These are phyloP conservation scores for Elsinoe batatas DNA, from an alignment of 2,329 filamentous ascomycete genomes.

Conservation along the genomic window DNA sequence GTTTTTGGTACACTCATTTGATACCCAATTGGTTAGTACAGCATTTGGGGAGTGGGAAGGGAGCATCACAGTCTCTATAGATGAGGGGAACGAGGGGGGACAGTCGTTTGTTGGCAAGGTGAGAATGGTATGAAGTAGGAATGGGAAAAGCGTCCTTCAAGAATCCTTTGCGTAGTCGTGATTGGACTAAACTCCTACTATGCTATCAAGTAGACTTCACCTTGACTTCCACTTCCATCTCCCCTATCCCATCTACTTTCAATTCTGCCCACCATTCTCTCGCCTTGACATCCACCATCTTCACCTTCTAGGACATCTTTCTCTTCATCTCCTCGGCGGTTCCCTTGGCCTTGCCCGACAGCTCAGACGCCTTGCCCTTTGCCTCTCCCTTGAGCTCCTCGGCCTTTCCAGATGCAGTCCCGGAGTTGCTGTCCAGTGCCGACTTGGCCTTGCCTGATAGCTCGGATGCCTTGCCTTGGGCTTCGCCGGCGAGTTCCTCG, in stretches of 20 bases:
- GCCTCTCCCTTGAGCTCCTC: conserved; percentile 33
- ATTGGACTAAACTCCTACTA: neutral
- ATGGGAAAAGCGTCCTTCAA: neutral
- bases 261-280: neutral
- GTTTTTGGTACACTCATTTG: conserved; percentile 4
- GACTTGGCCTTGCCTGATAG: conserved; percentile 28
- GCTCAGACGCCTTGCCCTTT: conserved; percentile 35
- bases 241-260: neutral
- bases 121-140: neutral
- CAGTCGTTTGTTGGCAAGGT: neutral
- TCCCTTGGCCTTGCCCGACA: conserved; percentile 30
- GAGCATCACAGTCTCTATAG: conserved; percentile 7
- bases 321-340: conserved; percentile 26
- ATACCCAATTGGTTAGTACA: neutral
- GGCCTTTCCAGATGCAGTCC: conserved; percentile 35
- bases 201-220: neutral
- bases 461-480: conserved; percentile 28
- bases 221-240: neutral
- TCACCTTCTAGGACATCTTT: conserved; percentile 16
- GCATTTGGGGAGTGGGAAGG: neutral
- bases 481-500: conserved; percentile 23
- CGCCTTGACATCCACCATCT: neutral
- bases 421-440: conserved; percentile 31
- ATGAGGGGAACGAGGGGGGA: neutral
- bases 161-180: neutral